Base-by-base conservation (phyloP, 2,329 filamentous ascomycete species). In the Metarhizium album region DNA sequence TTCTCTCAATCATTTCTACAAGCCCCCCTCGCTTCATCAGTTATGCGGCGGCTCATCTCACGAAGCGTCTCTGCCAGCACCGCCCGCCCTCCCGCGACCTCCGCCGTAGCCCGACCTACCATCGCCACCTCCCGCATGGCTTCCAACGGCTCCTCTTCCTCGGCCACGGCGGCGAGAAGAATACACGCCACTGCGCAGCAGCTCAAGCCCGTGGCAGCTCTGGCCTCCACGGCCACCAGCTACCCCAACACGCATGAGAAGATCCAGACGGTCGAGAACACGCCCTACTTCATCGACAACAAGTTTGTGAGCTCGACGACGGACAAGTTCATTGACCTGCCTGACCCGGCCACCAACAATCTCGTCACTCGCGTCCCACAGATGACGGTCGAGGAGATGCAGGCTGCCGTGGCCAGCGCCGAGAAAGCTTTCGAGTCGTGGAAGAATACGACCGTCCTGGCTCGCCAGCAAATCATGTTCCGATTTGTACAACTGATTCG, bases 271-370 rank as follows among this genome's bases (percentile, higher is more conserved):
- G 82, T 85, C 37, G 70, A 77, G 59, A 80, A 90, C 65, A 91
- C 87, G 14, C 84, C 82, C 27, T 90, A 86, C 73, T 93, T 93
- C 67, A 65, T 93, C 59, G 79, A 93, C 74, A 93, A 93, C 71
- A 71, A 85, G 66, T 90, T 91, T 64, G 71, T 83, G 50, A 69
- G 76, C 47, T 90, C 86, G 18, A 69, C 76, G 61, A 74, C 87
- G 27, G 76, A 80, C 53, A 74, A 84, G 70, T 89, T 83, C 75
- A 89, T 91, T 65, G 85, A 90, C 61, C 73, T 93, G 57, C 74
- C 87, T 69, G 87, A 93, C 69, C 87, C 87, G 20, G 87, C 87
- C 46, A 91, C 87, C 60, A 91, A 90, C 74, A 86, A 90, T 69
- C 78, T 91, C 57, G 83, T 93, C 55, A 91, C 87, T 14, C 80